phyloP scores from a whole-genome alignment of 2,329 filamentous ascomycete genomes.

The Teratosphaeria nubilosa region DNA sequence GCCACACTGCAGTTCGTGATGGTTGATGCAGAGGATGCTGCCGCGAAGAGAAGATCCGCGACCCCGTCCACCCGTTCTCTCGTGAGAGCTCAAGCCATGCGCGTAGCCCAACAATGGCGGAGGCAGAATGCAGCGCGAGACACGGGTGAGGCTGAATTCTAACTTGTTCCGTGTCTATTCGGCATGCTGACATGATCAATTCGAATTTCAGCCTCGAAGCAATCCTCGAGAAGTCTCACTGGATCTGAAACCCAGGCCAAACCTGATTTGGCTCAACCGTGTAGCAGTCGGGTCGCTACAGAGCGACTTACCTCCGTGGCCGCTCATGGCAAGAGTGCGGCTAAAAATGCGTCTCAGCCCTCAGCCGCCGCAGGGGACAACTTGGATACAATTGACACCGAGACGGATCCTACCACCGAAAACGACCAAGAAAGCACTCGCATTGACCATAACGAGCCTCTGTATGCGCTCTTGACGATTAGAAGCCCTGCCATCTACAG shows the following conservation, averaged over 20 bases:
- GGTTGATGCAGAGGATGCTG: not conserved
- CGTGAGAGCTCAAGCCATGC: not conserved
- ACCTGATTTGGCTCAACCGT: not conserved
- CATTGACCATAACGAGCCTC: not conserved
- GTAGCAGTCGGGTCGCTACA: not conserved
- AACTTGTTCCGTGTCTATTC: not conserved
- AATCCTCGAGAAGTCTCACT: not conserved
- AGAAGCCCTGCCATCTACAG: not conserved
- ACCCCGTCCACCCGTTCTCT: not conserved
- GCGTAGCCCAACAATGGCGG: not conserved
- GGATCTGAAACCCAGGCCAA: not conserved
- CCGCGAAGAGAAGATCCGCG: not conserved
- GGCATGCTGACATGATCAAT: not conserved
- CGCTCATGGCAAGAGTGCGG: not conserved
- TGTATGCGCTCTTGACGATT: not conserved
- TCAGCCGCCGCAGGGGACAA: not conserved
- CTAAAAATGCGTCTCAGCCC: not conserved
- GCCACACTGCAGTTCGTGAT: not conserved
- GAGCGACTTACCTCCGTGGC: no score
- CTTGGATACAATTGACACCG: not conserved
- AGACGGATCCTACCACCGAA: not conserved
- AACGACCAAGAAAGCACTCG: not conserved
- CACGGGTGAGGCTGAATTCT: not conserved
- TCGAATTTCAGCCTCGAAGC: not conserved
- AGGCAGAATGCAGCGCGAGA: not conserved